Conservation (phyloP, 805 yeast genomes). For the Debaryomyces maramus region DNA sequence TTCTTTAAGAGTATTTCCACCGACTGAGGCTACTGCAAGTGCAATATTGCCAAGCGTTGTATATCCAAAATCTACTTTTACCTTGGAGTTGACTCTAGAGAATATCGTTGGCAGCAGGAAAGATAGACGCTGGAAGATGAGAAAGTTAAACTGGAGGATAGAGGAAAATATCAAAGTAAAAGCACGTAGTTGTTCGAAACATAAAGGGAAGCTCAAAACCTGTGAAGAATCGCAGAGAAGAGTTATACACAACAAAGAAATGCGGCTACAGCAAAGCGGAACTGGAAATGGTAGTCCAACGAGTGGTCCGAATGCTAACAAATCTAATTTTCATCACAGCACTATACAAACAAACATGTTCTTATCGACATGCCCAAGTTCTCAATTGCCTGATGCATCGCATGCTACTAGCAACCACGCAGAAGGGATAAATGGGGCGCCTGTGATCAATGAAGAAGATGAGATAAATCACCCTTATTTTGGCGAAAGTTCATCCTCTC, state of each 20-base stretch:
- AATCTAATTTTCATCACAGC: conserved; percentile 17
- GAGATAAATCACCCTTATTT: conserved; percentile 5
- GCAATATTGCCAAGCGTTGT: conserved; percentile 87
- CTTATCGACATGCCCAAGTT: conserved; percentile 8
- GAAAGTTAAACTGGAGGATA: conserved; percentile 83
- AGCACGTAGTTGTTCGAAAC: conserved; percentile 58
- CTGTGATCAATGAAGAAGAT: background rate
- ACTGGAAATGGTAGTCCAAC: conserved; percentile 2
- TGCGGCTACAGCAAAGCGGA: conserved; percentile 6
- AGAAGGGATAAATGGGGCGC: background rate
- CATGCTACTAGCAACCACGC: background rate
- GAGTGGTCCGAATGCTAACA: conserved; percentile 5
- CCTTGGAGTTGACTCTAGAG: conserved; percentile 79
- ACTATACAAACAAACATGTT: conserved; percentile 27
- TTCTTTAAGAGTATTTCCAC: conserved; percentile 90
- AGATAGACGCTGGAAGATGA: conserved; percentile 84
- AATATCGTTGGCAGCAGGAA: conserved; percentile 54
- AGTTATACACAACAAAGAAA: conserved; percentile 10
- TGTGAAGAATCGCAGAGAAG: conserved; percentile 40
- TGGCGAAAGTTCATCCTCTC: conserved; percentile 3
- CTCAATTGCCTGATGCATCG: background rate
- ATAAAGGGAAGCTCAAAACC: conserved; percentile 48
- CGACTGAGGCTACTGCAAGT: conserved; percentile 85
- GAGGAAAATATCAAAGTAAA: conserved; percentile 76
- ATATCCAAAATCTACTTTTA: conserved; percentile 83